Base-by-base conservation (phyloP, 208 protist species). In the Crithidia mellificae region DNA sequence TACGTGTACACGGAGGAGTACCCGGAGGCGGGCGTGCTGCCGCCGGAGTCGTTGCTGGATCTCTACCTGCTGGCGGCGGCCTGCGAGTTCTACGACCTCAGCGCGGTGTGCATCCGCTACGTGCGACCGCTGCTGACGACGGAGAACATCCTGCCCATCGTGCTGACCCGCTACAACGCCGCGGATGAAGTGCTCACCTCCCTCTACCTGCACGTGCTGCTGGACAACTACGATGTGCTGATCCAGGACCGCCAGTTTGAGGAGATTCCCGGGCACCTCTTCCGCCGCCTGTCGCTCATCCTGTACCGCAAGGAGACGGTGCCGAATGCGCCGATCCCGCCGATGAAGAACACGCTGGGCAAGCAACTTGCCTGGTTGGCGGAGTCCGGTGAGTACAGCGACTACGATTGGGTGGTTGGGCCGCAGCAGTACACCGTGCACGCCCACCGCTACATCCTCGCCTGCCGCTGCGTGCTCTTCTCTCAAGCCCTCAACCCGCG, bases 1-100 rank as follows among this genome's bases (percentile, higher is more conserved):
- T 96, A 92, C 72, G 78, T 94, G 3, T 96, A 96, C 80, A 92
- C 91, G 24, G 88, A 96, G 70, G 88, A 94, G 54, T 80, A 65
- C 55, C 91, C 91, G n/a, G 86, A 94, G 54, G 72, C 81, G 14
- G 88, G 85, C 6, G 74, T 88, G 49, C 61, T 94, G 49, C 74
- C 83, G 24, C 72, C 85, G 0, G 88, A 96, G 77, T 83, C 86
- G 32, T 75, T 96, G 34, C 72, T 96, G 3, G 88, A 94, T 65
- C 64, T 96, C 14, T 96, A 96, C 63, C 73, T 93, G 20, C 76
- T 96, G 7, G 74, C 84, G 15, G 66, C 80, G 6, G 85, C 87
- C 14, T 93, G 88, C 58, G 85, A 93, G 69, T 94, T 93, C 66
- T 91, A 90, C 74, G 88, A 92, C 56, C 71, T 96, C 19, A 78